phyloP scores from a whole-genome alignment of 2,329 filamentous ascomycete species.

The Chaetomiaceae sp. region DNA sequence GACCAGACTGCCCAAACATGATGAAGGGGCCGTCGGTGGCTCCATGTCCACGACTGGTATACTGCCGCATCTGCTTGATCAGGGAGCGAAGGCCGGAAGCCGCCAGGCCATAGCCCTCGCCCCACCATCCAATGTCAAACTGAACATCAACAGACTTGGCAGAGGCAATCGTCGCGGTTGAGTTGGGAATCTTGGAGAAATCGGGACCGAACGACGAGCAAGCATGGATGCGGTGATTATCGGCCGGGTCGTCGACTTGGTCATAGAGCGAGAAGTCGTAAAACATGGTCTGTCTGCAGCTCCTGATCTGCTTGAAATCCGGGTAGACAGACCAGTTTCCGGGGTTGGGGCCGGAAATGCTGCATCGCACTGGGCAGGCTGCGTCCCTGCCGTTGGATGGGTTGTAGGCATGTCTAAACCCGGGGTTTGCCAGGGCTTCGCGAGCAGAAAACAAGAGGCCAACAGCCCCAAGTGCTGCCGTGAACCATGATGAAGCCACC shows the following conservation, averaged over 20 bases:
- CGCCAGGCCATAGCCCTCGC: conserved; percentile 4
- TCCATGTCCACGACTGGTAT: conserved; percentile 8
- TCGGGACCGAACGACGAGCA: conserved; percentile 29
- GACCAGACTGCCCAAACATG: conserved; percentile 13
- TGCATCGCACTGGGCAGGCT: conserved; percentile 24
- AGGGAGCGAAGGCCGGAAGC: conserved; percentile 4
- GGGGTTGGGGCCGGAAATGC: conserved; percentile 22
- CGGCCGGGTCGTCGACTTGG: conserved; percentile 29
- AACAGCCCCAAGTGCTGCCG: not conserved
- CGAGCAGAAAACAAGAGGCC: not conserved
- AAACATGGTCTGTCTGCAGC: conserved; percentile 32
- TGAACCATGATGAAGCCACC: not conserved
- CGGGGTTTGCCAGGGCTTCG: not conserved
- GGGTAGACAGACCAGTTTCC: conserved; percentile 30
- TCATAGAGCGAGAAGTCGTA: conserved; percentile 36
- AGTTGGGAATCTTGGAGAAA: not conserved
- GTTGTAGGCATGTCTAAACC: not conserved
- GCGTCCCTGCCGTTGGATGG: not conserved
- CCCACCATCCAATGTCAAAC: conserved; percentile 20
- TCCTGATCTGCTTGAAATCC: conserved; percentile 26
- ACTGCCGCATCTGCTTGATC: conserved; percentile 8
- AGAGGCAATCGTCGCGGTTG: not conserved
- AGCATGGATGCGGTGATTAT: conserved; percentile 31
- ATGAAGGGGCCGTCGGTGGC: conserved; percentile 7
- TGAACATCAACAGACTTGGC: conserved; percentile 14